Percentiles rank a stretch among this genome's conserved stretches.
Evolutionary conservation across 2,329 filamentous ascomycete species (phyloP).

Genomic region (Colletotrichum paranaense): DNA sequence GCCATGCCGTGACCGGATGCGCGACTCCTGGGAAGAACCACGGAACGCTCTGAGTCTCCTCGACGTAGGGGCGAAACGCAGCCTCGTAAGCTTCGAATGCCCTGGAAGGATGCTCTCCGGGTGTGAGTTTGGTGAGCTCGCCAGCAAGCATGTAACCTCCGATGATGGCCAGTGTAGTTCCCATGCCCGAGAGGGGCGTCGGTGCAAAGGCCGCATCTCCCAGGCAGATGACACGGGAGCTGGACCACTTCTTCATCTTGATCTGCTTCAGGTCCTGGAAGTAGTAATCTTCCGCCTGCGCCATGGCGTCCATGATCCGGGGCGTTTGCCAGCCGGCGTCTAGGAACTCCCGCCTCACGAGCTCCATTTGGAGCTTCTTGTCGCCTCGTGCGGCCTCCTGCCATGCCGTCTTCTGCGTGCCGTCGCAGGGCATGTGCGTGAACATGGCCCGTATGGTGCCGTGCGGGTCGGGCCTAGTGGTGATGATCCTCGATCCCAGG

Average conservation of each 20-base stretch:
- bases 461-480: slow-evolving; percentile 22
- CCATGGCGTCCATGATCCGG: slow-evolving; percentile 44
- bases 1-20: slow-evolving; percentile 22
- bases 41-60: slow-evolving; percentile 29
- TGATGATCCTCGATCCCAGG: slow-evolving; percentile 15
- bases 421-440: slow-evolving; percentile 3
- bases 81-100: slow-evolving; percentile 33
- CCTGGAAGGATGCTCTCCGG: not conserved
- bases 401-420: not conserved
- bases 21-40: slow-evolving; percentile 8
- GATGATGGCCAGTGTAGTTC: slow-evolving; percentile 55
- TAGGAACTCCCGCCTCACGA: slow-evolving; percentile 44
- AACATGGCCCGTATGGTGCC: slow-evolving; percentile 28
- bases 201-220: slow-evolving; percentile 62
- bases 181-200: slow-evolving; percentile 57
- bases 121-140: slow-evolving; percentile 47
- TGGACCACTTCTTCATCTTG: slow-evolving; percentile 45
- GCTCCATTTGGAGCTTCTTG: slow-evolving; percentile 47
- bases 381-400: not conserved
- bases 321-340: slow-evolving; percentile 55
- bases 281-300: slow-evolving; percentile 54
- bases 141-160: slow-evolving; percentile 64
- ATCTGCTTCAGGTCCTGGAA: slow-evolving; percentile 54
- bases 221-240: slow-evolving; percentile 54
- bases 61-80: slow-evolving; percentile 26